These are phyloP conservation scores for Beauveria sp. DNA, from an alignment of 2,329 filamentous ascomycete species.

Conservation along the genomic window DNA sequence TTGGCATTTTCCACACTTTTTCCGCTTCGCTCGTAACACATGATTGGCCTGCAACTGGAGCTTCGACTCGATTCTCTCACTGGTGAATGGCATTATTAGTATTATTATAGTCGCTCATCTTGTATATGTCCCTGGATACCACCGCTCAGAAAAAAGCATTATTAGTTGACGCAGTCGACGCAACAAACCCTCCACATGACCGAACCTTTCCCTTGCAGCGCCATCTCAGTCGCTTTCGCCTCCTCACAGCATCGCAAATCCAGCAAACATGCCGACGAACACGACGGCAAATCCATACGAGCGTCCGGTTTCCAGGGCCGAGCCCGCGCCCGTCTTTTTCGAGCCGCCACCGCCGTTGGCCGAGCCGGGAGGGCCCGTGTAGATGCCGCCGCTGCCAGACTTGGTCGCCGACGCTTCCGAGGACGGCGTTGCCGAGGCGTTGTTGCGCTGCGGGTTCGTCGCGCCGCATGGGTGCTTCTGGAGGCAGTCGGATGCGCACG, in stretches of 20 bases:
- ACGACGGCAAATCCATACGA: conserved; percentile 32
- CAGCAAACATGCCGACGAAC: conserved; percentile 30
- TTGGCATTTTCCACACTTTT: neutral
- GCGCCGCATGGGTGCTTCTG: conserved; percentile 68
- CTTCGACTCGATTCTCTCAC: neutral
- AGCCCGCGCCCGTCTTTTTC: conserved; percentile 21
- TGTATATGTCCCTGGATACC: neutral
- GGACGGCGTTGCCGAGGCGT: conserved; percentile 42
- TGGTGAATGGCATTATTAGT: conserved; percentile 2
- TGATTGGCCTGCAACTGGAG: neutral
- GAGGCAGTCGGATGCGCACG: conserved; percentile 55
- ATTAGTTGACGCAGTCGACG: neutral
- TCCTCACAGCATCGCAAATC: conserved; percentile 33
- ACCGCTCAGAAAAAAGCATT: neutral
- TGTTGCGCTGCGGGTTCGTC: conserved; percentile 51
- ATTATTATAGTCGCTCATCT: conserved; percentile 1
- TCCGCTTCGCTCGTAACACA: neutral
- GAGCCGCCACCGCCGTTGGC: neutral
- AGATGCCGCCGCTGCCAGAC: conserved; percentile 31
- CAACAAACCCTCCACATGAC: neutral
- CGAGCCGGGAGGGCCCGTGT: conserved; percentile 23
- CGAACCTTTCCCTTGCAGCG: neutral
- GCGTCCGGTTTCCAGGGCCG: conserved; percentile 27
- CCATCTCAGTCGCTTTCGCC: neutral
- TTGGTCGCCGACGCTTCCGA: conserved; percentile 27